Evolutionary conservation across 2,329 filamentous ascomycete genomes (phyloP), one percentile per base, ranked within the genome.

Genomic region (Ceratocystis eucalypticola): DNA sequence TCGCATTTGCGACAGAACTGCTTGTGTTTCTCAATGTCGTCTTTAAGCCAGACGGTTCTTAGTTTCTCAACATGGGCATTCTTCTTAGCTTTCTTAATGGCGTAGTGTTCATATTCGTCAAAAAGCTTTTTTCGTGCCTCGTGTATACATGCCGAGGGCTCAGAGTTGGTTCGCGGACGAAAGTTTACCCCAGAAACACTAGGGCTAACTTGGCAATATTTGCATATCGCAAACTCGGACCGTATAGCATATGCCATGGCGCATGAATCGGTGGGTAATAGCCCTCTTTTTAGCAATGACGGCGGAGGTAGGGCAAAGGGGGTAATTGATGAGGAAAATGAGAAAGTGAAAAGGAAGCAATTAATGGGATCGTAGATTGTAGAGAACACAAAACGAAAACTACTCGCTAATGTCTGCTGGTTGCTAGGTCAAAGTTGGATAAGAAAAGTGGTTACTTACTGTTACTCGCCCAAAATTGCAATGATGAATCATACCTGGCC

Each of bases 51-150:
- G 15, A 10, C 5, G 55, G 28, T n/a, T 37, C n/a, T 30, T 7
- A 59, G 28, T 10, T 37, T 59, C 7, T 59, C 55, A 37, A 6
- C 7, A 30, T 59, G 55, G 6, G 55, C 55, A n/a, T 37, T 33
- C 8, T n/a, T 22, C 12, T 22, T 7, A 17, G 55, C 25, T 15
- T 37, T 17, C 17, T 59, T 59, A 17, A 30, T 30, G 30, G 55
- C 17, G 33, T n/a, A 10, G 3, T 59, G 15, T 3, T 59, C 30
- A 37, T 59, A 59, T 30, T 59, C 25, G 55, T 59, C 28, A 8
- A 59, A 59, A n/a, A 59, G 55, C 55, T 59, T 37, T 30, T 59
- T 59, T 8, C 55, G 55, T n/a, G n/a, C 25, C 30, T 59, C 33
- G 15, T 59, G 55, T 6, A 59, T 8, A 59, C 55, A 59, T 37